Evolutionary conservation across 805 yeast species (phyloP).

Genomic region (Lachancea lanzarotensis): DNA sequence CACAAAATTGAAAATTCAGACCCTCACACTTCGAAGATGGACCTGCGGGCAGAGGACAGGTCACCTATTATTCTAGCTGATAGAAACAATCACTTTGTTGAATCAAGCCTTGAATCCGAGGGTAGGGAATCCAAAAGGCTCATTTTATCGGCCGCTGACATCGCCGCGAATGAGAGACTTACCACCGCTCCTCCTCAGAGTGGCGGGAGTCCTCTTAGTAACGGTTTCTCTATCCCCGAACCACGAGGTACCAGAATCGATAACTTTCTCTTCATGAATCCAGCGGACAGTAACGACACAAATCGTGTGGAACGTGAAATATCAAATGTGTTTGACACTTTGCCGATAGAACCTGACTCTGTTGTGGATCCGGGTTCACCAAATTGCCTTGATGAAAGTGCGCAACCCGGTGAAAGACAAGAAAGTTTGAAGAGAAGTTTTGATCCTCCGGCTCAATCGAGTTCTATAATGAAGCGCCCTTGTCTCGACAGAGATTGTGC

Average conservation of each 20-base stretch:
- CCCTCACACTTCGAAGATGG: no score
- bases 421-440: conserved; percentile 2
- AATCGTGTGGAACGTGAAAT: background rate
- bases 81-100: no score
- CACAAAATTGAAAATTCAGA: no score
- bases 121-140: no score
- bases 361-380: background rate
- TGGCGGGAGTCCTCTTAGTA: background rate
- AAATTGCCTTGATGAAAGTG: background rate
- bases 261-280: background rate
- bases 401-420: background rate
- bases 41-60: no score
- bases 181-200: background rate
- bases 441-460: background rate
- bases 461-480: background rate
- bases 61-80: no score
- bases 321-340: background rate
- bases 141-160: background rate
- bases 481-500: background rate
- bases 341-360: background rate
- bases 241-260: background rate
- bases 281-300: background rate
- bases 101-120: no score
- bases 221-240: background rate
- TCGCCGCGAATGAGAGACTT: background rate